Percentiles rank a stretch among this genome's conserved stretches.
Evolutionary conservation across 1,284 basidiomycete genomes (phyloP).

Genomic region (Mycosarcoma maydis): DNA sequence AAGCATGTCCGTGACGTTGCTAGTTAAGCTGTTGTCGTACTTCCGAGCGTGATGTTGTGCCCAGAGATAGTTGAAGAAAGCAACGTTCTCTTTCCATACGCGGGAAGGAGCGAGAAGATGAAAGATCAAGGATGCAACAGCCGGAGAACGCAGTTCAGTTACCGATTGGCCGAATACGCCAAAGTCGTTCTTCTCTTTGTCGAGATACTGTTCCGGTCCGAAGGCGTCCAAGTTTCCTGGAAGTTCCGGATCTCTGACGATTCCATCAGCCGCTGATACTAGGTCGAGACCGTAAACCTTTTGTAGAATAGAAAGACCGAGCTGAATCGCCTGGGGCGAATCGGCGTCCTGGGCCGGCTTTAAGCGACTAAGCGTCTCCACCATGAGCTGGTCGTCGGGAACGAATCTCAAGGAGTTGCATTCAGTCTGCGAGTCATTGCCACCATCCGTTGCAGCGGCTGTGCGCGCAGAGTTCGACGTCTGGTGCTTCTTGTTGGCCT

Average conservation of each 20-base stretch:
- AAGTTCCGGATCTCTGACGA: constrained; percentile 18
- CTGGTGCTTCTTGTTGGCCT: not conserved
- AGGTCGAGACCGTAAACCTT: constrained; percentile 37
- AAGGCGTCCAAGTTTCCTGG: not conserved
- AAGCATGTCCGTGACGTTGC: not conserved
- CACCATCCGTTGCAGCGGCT: not conserved
- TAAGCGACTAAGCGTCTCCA: constrained; percentile 6
- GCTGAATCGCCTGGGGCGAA: not conserved
- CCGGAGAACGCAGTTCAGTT: constrained; percentile 8
- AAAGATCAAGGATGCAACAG: constrained; percentile 4
- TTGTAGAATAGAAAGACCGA: constrained; percentile 9
- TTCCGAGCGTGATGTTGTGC: constrained; percentile 10
- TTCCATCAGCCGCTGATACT: constrained; percentile 15
- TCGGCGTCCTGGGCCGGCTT: not conserved
- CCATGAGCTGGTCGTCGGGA: constrained; percentile 25
- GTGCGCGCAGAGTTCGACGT: not conserved
- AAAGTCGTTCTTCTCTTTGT: not conserved
- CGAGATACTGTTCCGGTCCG: constrained; percentile 12
- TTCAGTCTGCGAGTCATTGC: not conserved
- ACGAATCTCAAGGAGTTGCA: constrained; percentile 11
- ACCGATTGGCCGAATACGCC: constrained; percentile 1
- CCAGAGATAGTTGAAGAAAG: constrained; percentile 46
- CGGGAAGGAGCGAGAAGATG: not conserved
- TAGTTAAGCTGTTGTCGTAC: too few species aligned
- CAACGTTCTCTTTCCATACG: constrained; percentile 4